These are phyloP conservation scores for Saccharomycopsis hybrid DNA, from an alignment of 1,139 yeast genomes.

Conservation along the genomic window DNA sequence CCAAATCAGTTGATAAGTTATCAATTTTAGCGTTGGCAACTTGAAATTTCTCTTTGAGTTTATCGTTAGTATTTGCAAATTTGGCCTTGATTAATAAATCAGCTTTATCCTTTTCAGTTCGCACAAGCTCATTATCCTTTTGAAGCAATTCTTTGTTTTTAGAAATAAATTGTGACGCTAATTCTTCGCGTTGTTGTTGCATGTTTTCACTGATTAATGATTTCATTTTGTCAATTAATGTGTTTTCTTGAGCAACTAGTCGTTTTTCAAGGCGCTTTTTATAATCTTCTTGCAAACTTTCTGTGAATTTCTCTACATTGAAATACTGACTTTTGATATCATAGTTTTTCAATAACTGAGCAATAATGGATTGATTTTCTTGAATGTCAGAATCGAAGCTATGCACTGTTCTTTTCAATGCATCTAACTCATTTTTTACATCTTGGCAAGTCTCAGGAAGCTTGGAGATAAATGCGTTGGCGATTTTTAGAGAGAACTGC, in stretches of 20 bases:
- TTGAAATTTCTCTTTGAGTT: too few relatives aligned
- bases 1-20: slow-evolving; percentile 2
- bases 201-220: slow-evolving; percentile 7
- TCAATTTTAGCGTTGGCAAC: background rate
- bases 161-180: background rate
- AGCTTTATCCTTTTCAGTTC: background rate
- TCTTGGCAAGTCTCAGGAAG: slow-evolving; percentile 21
- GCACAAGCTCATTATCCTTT: background rate
- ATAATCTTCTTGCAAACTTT: slow-evolving; percentile 28
- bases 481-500: slow-evolving; percentile 18
- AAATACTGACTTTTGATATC: too few relatives aligned
- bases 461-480: slow-evolving; percentile 20
- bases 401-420: too few relatives aligned
- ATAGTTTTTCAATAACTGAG: too few relatives aligned
- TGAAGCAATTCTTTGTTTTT: slow-evolving; percentile 3
- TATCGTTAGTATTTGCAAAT: too few relatives aligned
- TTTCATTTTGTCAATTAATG: slow-evolving; percentile 24
- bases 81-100: background rate
- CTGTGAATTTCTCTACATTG: too few relatives aligned
- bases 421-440: slow-evolving; percentile 25
- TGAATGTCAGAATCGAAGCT: too few relatives aligned
- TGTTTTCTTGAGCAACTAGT: slow-evolving; percentile 29
- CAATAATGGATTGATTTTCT: too few relatives aligned
- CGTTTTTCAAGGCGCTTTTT: slow-evolving; percentile 31
- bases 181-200: slow-evolving; percentile 6